Evolutionary conservation across 2,329 filamentous ascomycete species (phyloP), one percentile per base, ranked within the genome.

Genomic region (Fusarium euwallaceae): DNA sequence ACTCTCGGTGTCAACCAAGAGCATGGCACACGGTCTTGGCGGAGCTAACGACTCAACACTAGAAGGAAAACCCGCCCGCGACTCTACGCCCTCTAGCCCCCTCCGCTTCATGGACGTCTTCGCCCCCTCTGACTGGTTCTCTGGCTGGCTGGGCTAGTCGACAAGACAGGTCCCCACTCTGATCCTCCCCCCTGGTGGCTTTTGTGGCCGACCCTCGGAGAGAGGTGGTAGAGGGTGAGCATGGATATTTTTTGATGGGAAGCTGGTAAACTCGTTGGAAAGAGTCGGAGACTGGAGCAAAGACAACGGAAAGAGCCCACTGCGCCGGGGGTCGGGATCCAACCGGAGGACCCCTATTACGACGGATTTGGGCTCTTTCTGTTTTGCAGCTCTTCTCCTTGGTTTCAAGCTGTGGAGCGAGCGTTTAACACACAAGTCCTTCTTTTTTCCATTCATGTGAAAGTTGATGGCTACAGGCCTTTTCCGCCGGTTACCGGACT

Each of bases 281-380:
- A 53, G 27, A 32, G 27, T 17, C 48, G 27, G 48, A 32, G 12
- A 53, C 62, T 64, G 41, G 45, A 68, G 36, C 17, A 24, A 48
- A 45, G 17, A 39, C 20, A 37, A 55, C 37, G 24, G 27, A 27
- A 6, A 70, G 60, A 65, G 60, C 39, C 59, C 55, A 69, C 24
- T 16, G 43, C 56, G 45, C 53, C 51, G 27, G 61, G 41, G 39
- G 37, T 63, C 70, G 59, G 64, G 71, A 66, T 58, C 76, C 74
- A 79, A 79, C 72, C 70, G 74, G 69, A 77, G 67, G 68, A 70
- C 71, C 69, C 71, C 69, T 76, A 77, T 76, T 78, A 73, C 74
- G 24, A 74, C 29, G 41, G 56, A 60, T 69, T 72, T 69, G 60
- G 60, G 67, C 68, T 67, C 22, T 66, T 45, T 48, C 59, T 69